These are phyloP conservation scores for Allium fistulosum DNA, from an alignment of 106 monocot genomes.

Conservation along the genomic window DNA sequence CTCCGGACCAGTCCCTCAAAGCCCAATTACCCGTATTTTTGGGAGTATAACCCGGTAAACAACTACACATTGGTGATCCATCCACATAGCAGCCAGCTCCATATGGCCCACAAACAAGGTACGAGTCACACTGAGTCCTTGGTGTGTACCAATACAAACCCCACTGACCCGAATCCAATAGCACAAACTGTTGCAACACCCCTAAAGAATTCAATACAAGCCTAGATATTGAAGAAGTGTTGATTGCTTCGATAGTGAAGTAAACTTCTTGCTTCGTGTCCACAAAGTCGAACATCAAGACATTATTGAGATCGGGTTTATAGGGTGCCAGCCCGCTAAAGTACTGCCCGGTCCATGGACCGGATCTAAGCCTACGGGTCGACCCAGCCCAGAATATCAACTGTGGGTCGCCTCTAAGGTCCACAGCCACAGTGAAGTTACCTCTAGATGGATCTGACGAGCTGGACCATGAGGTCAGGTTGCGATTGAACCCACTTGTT, in stretches of 20 bases:
- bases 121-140: constrained; percentile 12
- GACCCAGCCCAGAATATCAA: constrained; percentile 2
- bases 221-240: background rate
- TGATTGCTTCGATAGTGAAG: background rate
- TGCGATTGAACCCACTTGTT: constrained; percentile 11
- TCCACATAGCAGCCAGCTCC: constrained; percentile 14
- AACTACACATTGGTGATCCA: constrained; percentile 13
- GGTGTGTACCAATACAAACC: constrained; percentile 10
- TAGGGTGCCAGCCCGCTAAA: constrained; percentile 9
- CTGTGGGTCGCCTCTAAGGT: constrained; percentile 3
- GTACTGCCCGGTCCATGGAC: constrained; percentile 6
- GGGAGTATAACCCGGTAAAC: constrained; percentile 15
- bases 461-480: constrained; percentile 23
- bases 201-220: background rate
- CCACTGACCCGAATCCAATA: constrained; percentile 9
- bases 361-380: constrained; percentile 1
- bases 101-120: constrained; percentile 12
- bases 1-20: constrained; percentile 4
- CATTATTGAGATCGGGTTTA: constrained; percentile 5
- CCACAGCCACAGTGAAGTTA: constrained; percentile 1
- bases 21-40: constrained; percentile 15
- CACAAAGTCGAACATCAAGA: background rate
- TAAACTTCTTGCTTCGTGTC: background rate
- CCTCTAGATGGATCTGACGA: constrained; percentile 26
- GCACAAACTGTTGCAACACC: background rate